phyloP scores from a whole-genome alignment of 2,329 filamentous ascomycete species.

The Leptographium lundbergii region DNA sequence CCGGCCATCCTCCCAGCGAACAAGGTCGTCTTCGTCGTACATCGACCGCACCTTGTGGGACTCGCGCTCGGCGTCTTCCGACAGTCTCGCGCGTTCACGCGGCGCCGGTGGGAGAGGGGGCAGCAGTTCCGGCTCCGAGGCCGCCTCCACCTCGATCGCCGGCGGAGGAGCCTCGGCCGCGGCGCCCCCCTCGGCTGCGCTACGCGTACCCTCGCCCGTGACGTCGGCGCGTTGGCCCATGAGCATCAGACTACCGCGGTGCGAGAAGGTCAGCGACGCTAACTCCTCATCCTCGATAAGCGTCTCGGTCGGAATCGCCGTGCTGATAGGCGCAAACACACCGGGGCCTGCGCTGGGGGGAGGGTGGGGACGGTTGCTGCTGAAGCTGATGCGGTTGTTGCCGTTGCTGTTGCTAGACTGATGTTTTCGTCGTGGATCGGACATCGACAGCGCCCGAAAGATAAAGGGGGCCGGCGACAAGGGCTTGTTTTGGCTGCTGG shows the following conservation, averaged over 20 bases:
- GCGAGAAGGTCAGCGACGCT: conserved; percentile 45
- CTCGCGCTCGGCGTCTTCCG: conserved; percentile 45
- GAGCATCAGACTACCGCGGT: conserved; percentile 51
- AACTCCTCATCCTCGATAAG: conserved; percentile 47
- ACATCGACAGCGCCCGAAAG: conserved; percentile 9
- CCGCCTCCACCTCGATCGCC: neutral
- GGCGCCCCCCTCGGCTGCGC: neutral
- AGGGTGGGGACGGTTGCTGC: conserved; percentile 15
- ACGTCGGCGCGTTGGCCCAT: conserved; percentile 28
- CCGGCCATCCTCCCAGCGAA: conserved; percentile 37
- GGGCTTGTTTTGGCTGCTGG: neutral
- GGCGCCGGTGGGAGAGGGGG: conserved; percentile 31
- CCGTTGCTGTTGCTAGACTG: neutral
- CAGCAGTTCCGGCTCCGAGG: neutral
- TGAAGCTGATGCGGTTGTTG: neutral
- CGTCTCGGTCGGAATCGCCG: conserved; percentile 41
- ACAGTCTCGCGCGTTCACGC: conserved; percentile 18
- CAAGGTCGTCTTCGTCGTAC: conserved; percentile 37
- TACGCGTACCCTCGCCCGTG: neutral
- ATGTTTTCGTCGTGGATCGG: neutral
- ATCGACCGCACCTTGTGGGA: conserved; percentile 57
- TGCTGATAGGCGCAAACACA: conserved; percentile 38
- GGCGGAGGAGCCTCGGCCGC: neutral
- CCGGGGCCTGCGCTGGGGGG: conserved; percentile 4
- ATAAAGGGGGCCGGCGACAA: conserved; percentile 1